These are phyloP conservation scores for Massarina eburnea DNA, from an alignment of 2,329 filamentous ascomycete genomes.

Conservation along the genomic window DNA sequence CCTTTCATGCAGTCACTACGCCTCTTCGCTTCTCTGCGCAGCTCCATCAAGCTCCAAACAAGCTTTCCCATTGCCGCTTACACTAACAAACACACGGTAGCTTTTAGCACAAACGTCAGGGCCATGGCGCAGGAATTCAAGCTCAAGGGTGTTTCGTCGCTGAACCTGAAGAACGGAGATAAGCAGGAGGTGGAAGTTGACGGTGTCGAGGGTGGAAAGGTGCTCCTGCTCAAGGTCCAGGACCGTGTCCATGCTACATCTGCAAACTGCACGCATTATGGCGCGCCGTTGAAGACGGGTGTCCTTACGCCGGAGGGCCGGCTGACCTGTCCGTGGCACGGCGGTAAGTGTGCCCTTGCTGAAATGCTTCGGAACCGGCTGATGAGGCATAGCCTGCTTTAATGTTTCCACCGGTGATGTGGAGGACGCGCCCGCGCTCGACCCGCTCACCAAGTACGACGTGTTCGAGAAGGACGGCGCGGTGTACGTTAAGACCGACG, in stretches of 20 bases:
- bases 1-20: conserved; percentile 33
- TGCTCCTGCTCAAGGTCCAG: conserved; percentile 78
- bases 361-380: conserved; percentile 3
- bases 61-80: conserved; percentile 5
- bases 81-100: conserved; percentile 15
- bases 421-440: conserved; percentile 89
- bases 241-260: conserved; percentile 78
- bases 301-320: conserved; percentile 80
- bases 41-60: conserved; percentile 13
- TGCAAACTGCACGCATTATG: conserved; percentile 86
- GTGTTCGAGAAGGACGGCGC: conserved; percentile 78
- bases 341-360: conserved; percentile 59
- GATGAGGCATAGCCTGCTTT: conserved; percentile 72
- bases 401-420: conserved; percentile 87
- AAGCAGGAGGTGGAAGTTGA: conserved; percentile 92
- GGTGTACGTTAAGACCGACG: conserved; percentile 81
- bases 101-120: conserved; percentile 23
- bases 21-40: conserved; percentile 24
- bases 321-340: conserved; percentile 94
- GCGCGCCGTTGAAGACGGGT: conserved; percentile 84
- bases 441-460: conserved; percentile 81
- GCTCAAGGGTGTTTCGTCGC: conserved; percentile 74
- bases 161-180: conserved; percentile 75
- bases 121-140: conserved; percentile 53
- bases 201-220: conserved; percentile 81